A percentile compares a stretch with the other conserved stretches of the same genome.
phyloP scores from a whole-genome alignment of 176 grass and related monocot genomes.

The Zea luxurians region DNA sequence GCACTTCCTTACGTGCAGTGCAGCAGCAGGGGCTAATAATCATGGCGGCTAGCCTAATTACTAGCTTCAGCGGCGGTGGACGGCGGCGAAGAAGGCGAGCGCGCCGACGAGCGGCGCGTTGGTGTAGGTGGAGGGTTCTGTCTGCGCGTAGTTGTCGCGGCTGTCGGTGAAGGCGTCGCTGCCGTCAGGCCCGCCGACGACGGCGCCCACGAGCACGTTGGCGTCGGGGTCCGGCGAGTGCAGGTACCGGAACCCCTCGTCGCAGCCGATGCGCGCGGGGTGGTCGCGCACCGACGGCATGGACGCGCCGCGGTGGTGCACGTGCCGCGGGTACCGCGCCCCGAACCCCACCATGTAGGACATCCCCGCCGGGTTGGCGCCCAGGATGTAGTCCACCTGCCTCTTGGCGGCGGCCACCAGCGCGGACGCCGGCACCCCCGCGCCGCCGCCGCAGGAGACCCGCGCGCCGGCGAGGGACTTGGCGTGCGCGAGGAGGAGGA shows the following conservation, averaged over 20 bases:
- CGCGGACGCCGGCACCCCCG: constrained; percentile 34
- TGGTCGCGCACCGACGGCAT: constrained; percentile 56
- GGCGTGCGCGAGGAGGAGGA: constrained; percentile 75
- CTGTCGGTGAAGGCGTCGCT: constrained; percentile 43
- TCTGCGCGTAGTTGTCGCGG: constrained; percentile 54
- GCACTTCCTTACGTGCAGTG: not conserved
- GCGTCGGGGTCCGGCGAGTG: constrained; percentile 45
- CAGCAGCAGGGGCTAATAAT: not conserved
- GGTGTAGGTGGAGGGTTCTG: constrained; percentile 59
- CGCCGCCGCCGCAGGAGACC: constrained; percentile 27
- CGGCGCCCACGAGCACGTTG: constrained; percentile 58
- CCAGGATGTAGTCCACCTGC: constrained; percentile 76
- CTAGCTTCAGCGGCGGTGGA: not conserved
- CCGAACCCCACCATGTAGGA: constrained; percentile 76
- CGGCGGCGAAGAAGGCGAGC: constrained; percentile 58
- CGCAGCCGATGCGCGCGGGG: constrained; percentile 39
- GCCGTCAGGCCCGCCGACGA: constrained; percentile 51
- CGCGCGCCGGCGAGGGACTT: constrained; percentile 52
- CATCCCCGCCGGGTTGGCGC: constrained; percentile 48
- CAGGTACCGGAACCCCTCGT: constrained; percentile 54
- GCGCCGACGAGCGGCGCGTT: constrained; percentile 65
- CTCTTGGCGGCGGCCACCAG: constrained; percentile 60
- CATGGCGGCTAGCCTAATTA: not conserved
- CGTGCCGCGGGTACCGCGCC: constrained; percentile 32
- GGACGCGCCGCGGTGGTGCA: constrained; percentile 66